Evolutionary conservation across 129 eudicot species (phyloP), one percentile per base, ranked within the genome.

Genomic region (Pittosporum tobira): DNA sequence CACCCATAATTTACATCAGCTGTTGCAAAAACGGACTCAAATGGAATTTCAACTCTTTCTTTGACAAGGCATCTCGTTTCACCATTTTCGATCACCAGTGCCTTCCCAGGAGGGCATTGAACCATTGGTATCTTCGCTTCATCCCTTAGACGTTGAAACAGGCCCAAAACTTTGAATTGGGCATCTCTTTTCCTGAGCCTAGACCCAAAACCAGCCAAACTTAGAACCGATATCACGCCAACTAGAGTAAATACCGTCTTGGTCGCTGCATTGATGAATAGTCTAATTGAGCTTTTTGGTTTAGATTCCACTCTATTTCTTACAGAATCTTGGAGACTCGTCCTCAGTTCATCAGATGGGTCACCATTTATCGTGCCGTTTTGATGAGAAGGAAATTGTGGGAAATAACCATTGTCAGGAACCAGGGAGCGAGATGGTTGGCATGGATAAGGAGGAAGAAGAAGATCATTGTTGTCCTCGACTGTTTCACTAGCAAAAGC

Each of bases 1-100:
- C 91, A 87, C 15, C 99, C 99, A 37, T 87, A 87, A 51, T 61
- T 81, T 64, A 87, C 88, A 79, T 87, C 90, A 23, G 99, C 88
- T 22, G 71, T 48, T 53, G 66, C 68, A 59, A 72, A 79, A 61
- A 70, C 84, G 1, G 85, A 77, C 54, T 77, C 79, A 50, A 91
- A 83, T 0, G 96, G 96, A 61, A 91, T 71, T 61, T 87, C 94
- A 46, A 86, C 96, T 70, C 96, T 77, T 71, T 86, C 95, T 61
- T 91, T 91, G 80, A 91, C 98, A 44, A 93, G 78, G 75, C 99
- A 93, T 44, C 85, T 84, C 18, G 74, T 62, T 78, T 83, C 86
- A 50, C 96, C 99, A 79, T 79, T 73, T 67, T 93, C 96, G 1
- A 79, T 73, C 48, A 93, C 91, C 58, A 77, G 64, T 18, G 87